phyloP scores from a whole-genome alignment of 2,329 filamentous ascomycete species.

The Emergomyces pasteurianus region DNA sequence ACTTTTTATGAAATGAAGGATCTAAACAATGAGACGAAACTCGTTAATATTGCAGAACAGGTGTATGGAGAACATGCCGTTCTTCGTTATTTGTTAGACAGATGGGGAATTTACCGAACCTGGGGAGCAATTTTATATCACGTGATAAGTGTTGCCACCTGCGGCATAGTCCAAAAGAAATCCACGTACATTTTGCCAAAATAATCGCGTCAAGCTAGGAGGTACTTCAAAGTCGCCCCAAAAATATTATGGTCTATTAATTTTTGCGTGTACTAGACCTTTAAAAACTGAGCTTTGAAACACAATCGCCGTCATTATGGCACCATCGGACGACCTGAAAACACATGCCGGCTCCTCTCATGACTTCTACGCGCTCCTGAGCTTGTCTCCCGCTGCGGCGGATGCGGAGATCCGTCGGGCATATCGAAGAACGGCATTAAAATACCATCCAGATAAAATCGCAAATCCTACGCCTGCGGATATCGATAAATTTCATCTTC shows the following conservation, averaged over 20 bases:
- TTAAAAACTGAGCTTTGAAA: background rate
- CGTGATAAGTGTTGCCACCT: no score
- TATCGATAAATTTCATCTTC: constrained; percentile 68
- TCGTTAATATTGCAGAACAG: no score
- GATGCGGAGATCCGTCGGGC: constrained; percentile 69
- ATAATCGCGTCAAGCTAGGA: background rate
- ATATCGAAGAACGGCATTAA: constrained; percentile 75
- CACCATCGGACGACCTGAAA: constrained; percentile 34
- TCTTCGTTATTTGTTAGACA: no score
- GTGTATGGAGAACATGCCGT: no score
- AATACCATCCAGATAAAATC: constrained; percentile 89
- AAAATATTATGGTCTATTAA: background rate
- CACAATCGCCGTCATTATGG: constrained; percentile 13
- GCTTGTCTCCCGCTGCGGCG: constrained; percentile 50
- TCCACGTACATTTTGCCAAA: background rate
- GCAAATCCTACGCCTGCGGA: constrained; percentile 54
- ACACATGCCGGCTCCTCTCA: constrained; percentile 49
- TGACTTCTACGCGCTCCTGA: constrained; percentile 70
- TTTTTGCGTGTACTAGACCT: background rate
- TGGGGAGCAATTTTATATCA: no score
- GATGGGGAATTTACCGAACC: no score
- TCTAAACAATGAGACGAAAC: no score
- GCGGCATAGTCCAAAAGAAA: no score
- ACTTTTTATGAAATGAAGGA: no score
- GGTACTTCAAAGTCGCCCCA: background rate